Conservation (phyloP, 2,329 filamentous ascomycete species). For the Chaetomium olivaceum region DNA sequence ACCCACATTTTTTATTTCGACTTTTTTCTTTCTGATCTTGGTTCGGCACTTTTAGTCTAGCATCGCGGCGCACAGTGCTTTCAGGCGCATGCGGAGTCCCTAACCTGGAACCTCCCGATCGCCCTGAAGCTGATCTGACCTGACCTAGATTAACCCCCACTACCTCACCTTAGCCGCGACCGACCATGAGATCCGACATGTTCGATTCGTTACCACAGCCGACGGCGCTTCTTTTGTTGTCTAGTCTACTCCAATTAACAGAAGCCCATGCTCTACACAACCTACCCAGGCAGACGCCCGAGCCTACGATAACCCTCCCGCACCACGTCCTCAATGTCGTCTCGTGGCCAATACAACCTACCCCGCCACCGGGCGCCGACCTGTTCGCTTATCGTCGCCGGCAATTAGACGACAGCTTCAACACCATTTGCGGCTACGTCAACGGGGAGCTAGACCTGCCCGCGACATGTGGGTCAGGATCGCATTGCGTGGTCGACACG, state of each 20-base stretch:
- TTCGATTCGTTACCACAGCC: constrained; percentile 36
- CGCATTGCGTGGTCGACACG: constrained; percentile 58
- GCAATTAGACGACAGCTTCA: constrained; percentile 40
- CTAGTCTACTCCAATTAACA: constrained; percentile 33
- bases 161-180: neutral
- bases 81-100: neutral
- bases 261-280: constrained; percentile 32
- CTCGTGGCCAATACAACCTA: constrained; percentile 42
- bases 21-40: constrained; percentile 10
- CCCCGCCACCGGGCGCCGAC: constrained; percentile 42
- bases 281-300: constrained; percentile 30
- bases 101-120: neutral
- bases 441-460: constrained; percentile 53
- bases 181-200: constrained; percentile 34
- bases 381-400: constrained; percentile 42
- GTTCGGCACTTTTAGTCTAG: constrained; percentile 11
- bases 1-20: neutral
- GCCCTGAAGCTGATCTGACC: neutral
- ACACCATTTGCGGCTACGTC: constrained; percentile 61
- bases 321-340: constrained; percentile 38
- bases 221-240: constrained; percentile 36
- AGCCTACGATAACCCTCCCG: constrained; percentile 35
- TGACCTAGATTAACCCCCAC: neutral
- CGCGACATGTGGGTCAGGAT: constrained; percentile 59
- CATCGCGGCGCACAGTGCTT: constrained; percentile 7